These are phyloP conservation scores for Komagataella populi DNA, from an alignment of 805 yeast genomes.

Conservation along the genomic window DNA sequence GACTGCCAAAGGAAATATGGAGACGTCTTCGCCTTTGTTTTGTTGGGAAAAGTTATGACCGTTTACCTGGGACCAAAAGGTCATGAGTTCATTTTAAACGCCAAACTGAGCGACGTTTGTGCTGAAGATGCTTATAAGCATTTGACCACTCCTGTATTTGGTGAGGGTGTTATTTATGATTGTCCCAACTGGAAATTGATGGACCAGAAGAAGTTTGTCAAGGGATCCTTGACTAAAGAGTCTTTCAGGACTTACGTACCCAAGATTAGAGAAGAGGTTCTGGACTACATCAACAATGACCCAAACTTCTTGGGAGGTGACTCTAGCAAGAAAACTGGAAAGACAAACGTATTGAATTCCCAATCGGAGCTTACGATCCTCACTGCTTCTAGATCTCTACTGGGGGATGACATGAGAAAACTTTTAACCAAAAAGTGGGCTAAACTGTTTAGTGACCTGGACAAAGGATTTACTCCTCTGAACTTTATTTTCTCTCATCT, in stretches of 20 bases:
- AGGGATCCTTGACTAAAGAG: conserved; percentile 75
- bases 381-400: conserved; percentile 84
- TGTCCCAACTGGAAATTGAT: conserved; percentile 87
- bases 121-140: conserved; percentile 96
- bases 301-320: conserved; percentile 26
- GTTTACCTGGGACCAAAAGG: conserved; percentile 96
- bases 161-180: conserved; percentile 94
- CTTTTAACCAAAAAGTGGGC: conserved; percentile 79
- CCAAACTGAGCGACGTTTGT: conserved; percentile 76
- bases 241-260: conserved; percentile 84
- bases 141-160: conserved; percentile 98
- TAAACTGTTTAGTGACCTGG: conserved; percentile 75
- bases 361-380: conserved; percentile 95
- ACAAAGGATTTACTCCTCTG: conserved; percentile 92
- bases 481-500: conserved; percentile 92
- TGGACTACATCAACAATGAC: conserved; percentile 46
- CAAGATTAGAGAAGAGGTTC: conserved; percentile 65
- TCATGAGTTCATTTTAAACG: conserved; percentile 89
- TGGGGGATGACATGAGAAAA: conserved; percentile 85
- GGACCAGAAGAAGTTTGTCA: conserved; percentile 98
- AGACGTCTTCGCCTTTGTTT: conserved; percentile 81
- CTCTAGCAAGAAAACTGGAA: conserved; percentile 24
- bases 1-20: conserved; percentile 74
- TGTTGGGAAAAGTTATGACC: conserved; percentile 87
- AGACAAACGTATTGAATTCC: conserved; percentile 56